Percentiles rank a stretch among this genome's conserved stretches.
Conservation (phyloP, 176 grass and related monocot species). For the Oryza coarctata region DNA sequence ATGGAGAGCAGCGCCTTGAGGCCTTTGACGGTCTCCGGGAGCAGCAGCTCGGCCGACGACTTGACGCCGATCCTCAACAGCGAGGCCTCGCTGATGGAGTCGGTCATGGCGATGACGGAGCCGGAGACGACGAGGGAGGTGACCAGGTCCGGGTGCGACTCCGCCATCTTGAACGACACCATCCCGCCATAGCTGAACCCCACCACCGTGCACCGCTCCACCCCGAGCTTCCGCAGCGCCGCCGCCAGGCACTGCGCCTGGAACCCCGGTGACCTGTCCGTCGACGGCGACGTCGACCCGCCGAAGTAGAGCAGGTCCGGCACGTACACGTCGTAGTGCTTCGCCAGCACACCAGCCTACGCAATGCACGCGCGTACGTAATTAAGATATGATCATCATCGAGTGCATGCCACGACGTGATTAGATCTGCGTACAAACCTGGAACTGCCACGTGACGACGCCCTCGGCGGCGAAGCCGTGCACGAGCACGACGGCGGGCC, state of each 20-base stretch:
- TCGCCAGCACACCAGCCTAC: constrained; percentile 49
- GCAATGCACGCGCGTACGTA: neutral
- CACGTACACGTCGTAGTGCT: constrained; percentile 90
- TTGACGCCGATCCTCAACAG: constrained; percentile 61
- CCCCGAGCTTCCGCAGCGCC: constrained; percentile 56
- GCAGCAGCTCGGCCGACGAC: constrained; percentile 70
- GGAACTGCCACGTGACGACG: constrained; percentile 93
- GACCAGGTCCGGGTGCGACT: constrained; percentile 66
- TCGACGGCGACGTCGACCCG: constrained; percentile 52
- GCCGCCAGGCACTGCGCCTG: constrained; percentile 67
- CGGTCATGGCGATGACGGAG: constrained; percentile 80
- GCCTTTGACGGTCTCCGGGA: constrained; percentile 81
- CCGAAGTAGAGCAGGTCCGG: constrained; percentile 94
- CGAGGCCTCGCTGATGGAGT: constrained; percentile 57
- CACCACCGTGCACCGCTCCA: constrained; percentile 66
- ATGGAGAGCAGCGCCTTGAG: constrained; percentile 81
- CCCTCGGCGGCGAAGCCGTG: constrained; percentile 90
- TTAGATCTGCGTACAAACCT: neutral
- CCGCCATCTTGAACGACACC: constrained; percentile 92
- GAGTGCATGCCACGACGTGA: neutral
- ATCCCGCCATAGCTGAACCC: constrained; percentile 98
- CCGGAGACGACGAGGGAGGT: constrained; percentile 70
- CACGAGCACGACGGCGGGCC: constrained; percentile 76
- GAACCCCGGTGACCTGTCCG: constrained; percentile 65
- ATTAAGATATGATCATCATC: neutral